Base-by-base conservation (phyloP, 805 yeast species). In the Kluyveromyces nonfermentans region DNA sequence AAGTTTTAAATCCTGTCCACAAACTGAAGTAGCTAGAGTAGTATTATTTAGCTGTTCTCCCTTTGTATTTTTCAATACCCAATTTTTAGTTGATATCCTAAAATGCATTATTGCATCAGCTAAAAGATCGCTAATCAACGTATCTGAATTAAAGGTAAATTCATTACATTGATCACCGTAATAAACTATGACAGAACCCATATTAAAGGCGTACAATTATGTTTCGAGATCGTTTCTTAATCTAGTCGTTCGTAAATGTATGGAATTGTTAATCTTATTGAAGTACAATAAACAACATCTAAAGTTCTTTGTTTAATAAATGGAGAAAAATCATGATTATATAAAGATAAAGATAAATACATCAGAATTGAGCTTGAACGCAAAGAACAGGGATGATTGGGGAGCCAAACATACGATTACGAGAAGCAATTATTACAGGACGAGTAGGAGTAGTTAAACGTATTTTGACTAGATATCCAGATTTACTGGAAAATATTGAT, bases 381-480 rank as follows among this genome's bases (percentile, higher is more conserved):
- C 4, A 32, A 10, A 18, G 38, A 37, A 32, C 21, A 35, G 30
- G 18, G 33, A 62, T 57, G 62, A 40, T 59, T n/a, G 46, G 47
- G 18, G 87, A 82, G 45, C 84, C 87, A 2, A 66, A 80, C 30
- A 57, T 65, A 14, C 66, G 95, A 43, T 72, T 86, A n/a, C 74
- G 95, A 40, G 70, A 70, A 41, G 87, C 93, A 2, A 72, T 87
- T 18, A 65, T 70, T 5, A 70, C 70, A 31, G 88, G 86, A 41
- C 79, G 81, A 47, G 65, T 75, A 17, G 68, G 76, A 31, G 78
- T 82, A 12, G 87, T 80, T 15, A 70, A 74, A 50, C 72, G 90
- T 20, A 65, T 86, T 6, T 61, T 86, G n/a, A 69, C 73, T 42
- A 70, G 87, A 33, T 81, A 71, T 50, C 93, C 94, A 0, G 80